These are phyloP conservation scores for Penstemon newberryi DNA, from an alignment of 257 asterid species.

Conservation along the genomic window DNA sequence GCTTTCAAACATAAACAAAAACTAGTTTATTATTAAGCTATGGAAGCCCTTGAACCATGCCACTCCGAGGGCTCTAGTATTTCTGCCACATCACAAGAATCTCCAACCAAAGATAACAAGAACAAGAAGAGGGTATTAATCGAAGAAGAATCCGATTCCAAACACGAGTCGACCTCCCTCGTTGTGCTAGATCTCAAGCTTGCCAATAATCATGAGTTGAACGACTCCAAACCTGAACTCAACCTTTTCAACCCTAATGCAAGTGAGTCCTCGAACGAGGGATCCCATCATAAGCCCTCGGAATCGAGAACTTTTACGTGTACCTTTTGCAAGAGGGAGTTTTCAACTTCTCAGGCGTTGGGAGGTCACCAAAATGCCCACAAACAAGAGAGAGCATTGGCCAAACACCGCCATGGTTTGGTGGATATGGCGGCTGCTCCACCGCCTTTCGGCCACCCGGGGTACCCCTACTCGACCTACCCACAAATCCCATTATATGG, in stretches of 20 bases:
- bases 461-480: constrained; percentile 38
- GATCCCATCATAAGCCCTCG: constrained; percentile 8
- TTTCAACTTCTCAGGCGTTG: constrained; percentile 69
- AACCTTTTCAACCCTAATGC: constrained; percentile 38
- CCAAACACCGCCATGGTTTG: constrained; percentile 48
- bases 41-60: constrained; percentile 38
- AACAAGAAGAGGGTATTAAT: constrained; percentile 22
- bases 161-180: constrained; percentile 20
- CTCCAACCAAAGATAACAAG: constrained; percentile 3
- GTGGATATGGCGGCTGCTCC: constrained; percentile 33
- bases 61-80: constrained; percentile 50
- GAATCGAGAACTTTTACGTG: constrained; percentile 52
- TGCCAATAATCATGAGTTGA: constrained; percentile 27
- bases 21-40: background rate
- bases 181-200: constrained; percentile 45
- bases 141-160: constrained; percentile 25
- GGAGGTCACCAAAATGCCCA: constrained; percentile 88
- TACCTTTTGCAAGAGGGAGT: constrained; percentile 55
- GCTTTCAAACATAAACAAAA: background rate
- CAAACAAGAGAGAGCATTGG: constrained; percentile 61
- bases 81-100: constrained; percentile 46
- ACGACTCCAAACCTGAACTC: constrained; percentile 40
- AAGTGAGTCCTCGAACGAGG: constrained; percentile 33
- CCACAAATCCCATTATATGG: constrained; percentile 38
- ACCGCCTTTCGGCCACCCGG: constrained; percentile 36